These are phyloP conservation scores for Scleroderma citrinum DNA, from an alignment of 768 basidiomycete species.

Conservation along the genomic window DNA sequence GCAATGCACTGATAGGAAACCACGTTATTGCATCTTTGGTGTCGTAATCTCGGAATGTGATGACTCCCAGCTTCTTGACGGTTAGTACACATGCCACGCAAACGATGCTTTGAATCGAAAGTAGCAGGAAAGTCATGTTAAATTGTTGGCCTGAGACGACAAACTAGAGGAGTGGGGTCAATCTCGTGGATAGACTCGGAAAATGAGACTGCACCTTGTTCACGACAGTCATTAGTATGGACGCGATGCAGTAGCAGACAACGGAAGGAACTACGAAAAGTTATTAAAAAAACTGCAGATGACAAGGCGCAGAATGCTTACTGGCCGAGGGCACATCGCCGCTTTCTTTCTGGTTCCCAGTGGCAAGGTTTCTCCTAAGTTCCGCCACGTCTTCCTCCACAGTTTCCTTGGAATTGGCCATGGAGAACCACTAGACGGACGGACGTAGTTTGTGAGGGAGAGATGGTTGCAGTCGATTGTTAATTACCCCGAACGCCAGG, in stretches of 20 bases:
- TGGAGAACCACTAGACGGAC: background rate
- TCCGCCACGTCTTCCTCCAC: slow-evolving; percentile 45
- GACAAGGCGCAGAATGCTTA: slow-evolving; percentile 9
- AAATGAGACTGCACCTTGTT: slow-evolving; percentile 66
- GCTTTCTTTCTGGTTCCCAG: slow-evolving; percentile 26
- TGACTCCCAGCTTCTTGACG: slow-evolving; percentile 71
- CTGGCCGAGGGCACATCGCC: slow-evolving; percentile 16
- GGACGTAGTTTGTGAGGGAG: no score
- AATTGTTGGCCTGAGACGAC: slow-evolving; percentile 92
- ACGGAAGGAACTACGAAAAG: slow-evolving; percentile 66
- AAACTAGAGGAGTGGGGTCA: slow-evolving; percentile 45
- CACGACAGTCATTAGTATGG: slow-evolving; percentile 94
- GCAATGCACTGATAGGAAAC: slow-evolving; percentile 90
- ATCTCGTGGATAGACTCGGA: background rate
- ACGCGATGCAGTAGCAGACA: slow-evolving; percentile 83
- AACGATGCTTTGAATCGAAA: slow-evolving; percentile 86
- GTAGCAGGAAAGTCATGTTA: slow-evolving; percentile 94
- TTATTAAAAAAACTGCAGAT: background rate
- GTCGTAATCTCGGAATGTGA: slow-evolving; percentile 83
- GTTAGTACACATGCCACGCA: slow-evolving; percentile 71
- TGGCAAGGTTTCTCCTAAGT: slow-evolving; percentile 46
- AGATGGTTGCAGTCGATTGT: no score
- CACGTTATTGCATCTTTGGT: slow-evolving; percentile 80
- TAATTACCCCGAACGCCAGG: no score
- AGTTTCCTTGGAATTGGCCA: slow-evolving; percentile 6